Conservation (phyloP, 2,329 filamentous ascomycete species). For the Moelleriella libera region DNA sequence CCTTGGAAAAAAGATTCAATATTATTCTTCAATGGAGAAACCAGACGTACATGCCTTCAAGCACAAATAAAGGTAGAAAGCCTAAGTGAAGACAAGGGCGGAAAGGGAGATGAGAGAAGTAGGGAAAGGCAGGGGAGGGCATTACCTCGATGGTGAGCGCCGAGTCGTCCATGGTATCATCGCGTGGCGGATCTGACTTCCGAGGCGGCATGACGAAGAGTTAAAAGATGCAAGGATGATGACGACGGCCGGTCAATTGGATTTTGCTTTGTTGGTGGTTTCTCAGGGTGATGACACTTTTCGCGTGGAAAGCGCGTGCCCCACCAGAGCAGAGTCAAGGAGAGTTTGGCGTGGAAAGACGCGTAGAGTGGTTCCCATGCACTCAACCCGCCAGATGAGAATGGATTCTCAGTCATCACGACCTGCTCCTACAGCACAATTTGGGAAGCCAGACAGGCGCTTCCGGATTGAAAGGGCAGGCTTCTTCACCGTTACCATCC, state of each 20-base stretch:
- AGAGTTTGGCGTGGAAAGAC: neutral
- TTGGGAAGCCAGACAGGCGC: too few relatives aligned
- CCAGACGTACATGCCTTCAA: neutral
- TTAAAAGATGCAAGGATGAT: neutral
- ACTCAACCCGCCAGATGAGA: neutral
- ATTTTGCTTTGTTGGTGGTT: neutral
- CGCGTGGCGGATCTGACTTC: slow-evolving; percentile 33
- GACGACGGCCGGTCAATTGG: neutral
- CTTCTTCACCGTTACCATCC: too few relatives aligned
- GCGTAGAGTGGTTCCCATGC: neutral
- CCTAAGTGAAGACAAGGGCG: too few relatives aligned
- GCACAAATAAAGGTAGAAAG: neutral
- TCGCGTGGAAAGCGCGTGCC: neutral
- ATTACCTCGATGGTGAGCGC: slow-evolving; percentile 38
- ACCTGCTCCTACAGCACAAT: too few relatives aligned
- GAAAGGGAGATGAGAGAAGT: too few relatives aligned
- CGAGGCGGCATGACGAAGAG: slow-evolving; percentile 34
- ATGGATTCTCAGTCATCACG: too few relatives aligned
- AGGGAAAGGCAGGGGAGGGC: too few relatives aligned
- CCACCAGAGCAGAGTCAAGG: neutral
- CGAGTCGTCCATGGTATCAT: slow-evolving; percentile 27
- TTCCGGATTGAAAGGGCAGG: too few relatives aligned
- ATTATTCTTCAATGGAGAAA: neutral
- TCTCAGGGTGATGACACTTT: neutral
- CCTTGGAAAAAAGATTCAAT: slow-evolving; percentile 26